phyloP scores from a whole-genome alignment of 208 protist species.

The Leishmania major region DNA sequence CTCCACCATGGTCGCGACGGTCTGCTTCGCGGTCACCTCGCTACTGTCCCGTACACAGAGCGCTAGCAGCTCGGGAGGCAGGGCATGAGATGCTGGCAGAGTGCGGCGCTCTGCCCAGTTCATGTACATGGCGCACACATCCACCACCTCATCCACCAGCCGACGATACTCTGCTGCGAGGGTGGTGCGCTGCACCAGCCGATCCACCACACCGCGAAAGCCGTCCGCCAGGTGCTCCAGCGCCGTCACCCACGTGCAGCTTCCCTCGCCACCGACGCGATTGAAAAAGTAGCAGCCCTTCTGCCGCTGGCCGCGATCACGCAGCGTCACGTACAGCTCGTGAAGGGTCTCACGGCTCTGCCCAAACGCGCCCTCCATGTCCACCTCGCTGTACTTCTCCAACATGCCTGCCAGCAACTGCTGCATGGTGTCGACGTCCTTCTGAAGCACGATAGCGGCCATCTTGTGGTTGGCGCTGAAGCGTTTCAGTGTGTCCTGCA shows the following conservation, averaged over 20 bases:
- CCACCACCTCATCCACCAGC: constrained; percentile 63
- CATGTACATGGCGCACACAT: constrained; percentile 72
- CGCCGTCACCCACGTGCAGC: constrained; percentile 54
- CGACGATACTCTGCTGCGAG: constrained; percentile 42
- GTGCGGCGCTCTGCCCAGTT: constrained; percentile 63
- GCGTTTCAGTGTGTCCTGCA: constrained; percentile 58
- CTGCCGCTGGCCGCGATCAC: constrained; percentile 55
- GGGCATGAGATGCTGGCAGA: constrained; percentile 32
- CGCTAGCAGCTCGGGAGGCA: constrained; percentile 48
- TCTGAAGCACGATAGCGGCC: constrained; percentile 78
- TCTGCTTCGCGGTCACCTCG: background rate
- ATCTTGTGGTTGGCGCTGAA: constrained; percentile 87
- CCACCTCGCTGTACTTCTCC: constrained; percentile 72
- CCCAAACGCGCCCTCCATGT: constrained; percentile 57
- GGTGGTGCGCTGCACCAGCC: constrained; percentile 49
- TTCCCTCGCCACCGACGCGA: constrained; percentile 66
- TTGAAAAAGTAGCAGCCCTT: constrained; percentile 90
- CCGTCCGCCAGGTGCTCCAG: constrained; percentile 59
- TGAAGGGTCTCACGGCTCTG: constrained; percentile 59
- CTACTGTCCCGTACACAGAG: constrained; percentile 48
- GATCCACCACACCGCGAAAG: constrained; percentile 56
- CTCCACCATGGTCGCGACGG: background rate
- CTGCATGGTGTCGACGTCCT: constrained; percentile 80
- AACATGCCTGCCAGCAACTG: constrained; percentile 75
- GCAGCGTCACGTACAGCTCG: constrained; percentile 59